Evolutionary conservation across 108 stramenopile genomes (phyloP).

Genomic region (Nitzschia sp.): DNA sequence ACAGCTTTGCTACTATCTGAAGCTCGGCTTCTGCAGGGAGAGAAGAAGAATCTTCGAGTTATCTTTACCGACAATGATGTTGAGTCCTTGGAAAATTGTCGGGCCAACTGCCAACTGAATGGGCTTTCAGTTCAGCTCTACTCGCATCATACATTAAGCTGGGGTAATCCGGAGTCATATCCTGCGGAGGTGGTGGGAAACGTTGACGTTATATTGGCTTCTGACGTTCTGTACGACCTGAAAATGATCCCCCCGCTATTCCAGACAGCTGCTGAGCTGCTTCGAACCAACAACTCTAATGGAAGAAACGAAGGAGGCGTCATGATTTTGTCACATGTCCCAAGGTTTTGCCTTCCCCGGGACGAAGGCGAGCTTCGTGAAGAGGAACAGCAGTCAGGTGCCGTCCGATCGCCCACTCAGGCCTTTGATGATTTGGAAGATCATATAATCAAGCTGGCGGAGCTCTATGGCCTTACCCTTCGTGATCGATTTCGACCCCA

Average conservation of each 20-base stretch:
- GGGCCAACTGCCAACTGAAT: slow-evolving; percentile 44
- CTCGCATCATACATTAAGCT: slow-evolving; percentile 5
- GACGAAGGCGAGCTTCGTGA: background rate
- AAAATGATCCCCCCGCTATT: slow-evolving; percentile 41
- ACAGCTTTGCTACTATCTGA: slow-evolving; percentile 24
- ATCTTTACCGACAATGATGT: slow-evolving; percentile 52
- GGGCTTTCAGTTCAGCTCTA: slow-evolving; percentile 1
- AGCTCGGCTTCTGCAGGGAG: too few species aligned
- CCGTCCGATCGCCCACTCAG: background rate
- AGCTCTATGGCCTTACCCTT: slow-evolving; percentile 9
- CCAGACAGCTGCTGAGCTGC: slow-evolving; percentile 26
- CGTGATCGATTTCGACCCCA: slow-evolving; percentile 12
- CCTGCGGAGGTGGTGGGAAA: background rate
- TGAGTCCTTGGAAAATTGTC: slow-evolving; percentile 40
- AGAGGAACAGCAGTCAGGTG: background rate
- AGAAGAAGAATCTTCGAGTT: too few species aligned
- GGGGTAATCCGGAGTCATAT: slow-evolving; percentile 1
- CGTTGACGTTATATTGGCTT: slow-evolving; percentile 49
- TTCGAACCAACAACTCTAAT: too few species aligned
- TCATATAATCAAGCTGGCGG: slow-evolving; percentile 30
- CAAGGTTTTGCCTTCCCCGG: slow-evolving; percentile 48
- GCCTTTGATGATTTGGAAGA: slow-evolving; percentile 28
- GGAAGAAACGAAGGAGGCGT: background rate
- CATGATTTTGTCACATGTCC: slow-evolving; percentile 33
- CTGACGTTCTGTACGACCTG: slow-evolving; percentile 69